These are phyloP conservation scores for Quercus bicolor DNA, from an alignment of 306 rosid species.

Conservation along the genomic window DNA sequence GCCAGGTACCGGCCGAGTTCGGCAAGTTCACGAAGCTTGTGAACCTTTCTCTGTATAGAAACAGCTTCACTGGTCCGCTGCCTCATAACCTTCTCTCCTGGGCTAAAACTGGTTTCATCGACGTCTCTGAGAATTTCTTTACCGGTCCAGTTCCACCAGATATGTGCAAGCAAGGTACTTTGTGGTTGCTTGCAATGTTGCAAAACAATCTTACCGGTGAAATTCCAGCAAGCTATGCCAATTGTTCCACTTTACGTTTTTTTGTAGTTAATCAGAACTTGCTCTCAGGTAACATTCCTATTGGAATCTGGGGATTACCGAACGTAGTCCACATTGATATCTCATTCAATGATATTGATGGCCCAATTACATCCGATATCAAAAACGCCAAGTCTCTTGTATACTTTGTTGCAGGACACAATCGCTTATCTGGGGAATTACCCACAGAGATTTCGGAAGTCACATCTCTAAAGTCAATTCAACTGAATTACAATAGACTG, in stretches of 20 bases:
- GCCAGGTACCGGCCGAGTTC: too few species aligned
- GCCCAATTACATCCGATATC: constrained; percentile 51
- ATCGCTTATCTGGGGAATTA: constrained; percentile 38
- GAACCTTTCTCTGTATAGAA: too few species aligned
- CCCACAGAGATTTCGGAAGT: constrained; percentile 33
- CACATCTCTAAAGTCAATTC: too few species aligned
- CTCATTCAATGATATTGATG: constrained; percentile 47
- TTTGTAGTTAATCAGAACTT: constrained; percentile 64
- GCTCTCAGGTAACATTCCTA: constrained; percentile 61
- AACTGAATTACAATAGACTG: too few species aligned
- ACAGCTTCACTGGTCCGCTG: too few species aligned
- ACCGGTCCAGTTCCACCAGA: not conserved
- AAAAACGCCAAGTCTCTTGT: constrained; percentile 46
- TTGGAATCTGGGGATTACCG: constrained; percentile 75
- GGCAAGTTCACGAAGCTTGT: too few species aligned
- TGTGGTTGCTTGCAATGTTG: constrained; percentile 35
- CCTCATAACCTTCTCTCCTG: too few species aligned
- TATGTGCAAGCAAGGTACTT: constrained; percentile 67
- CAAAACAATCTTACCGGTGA: constrained; percentile 75
- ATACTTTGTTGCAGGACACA: constrained; percentile 9
- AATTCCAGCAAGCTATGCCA: constrained; percentile 58
- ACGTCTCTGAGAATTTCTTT: too few species aligned
- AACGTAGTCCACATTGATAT: constrained; percentile 39
- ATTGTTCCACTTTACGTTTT: constrained; percentile 40
- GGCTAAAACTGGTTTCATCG: too few species aligned